Conservation (phyloP, 2,329 filamentous ascomycete genomes). For the Nemania bipapillata region DNA sequence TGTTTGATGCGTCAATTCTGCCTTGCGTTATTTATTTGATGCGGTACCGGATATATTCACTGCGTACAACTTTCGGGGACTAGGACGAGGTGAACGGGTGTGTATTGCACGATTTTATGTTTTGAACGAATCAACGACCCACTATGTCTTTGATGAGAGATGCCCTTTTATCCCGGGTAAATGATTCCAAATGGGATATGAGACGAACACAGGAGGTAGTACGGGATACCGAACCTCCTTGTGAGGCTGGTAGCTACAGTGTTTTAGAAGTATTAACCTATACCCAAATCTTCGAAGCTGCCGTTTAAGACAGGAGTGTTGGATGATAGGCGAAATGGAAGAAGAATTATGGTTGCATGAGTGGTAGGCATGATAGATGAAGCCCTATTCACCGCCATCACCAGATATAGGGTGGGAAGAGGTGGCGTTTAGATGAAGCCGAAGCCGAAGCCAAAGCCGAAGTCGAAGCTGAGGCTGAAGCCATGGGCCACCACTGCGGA, state of each 20-base stretch:
- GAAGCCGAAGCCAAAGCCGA: neutral
- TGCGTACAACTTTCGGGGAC: slow-evolving; percentile 6
- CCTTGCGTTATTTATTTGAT: slow-evolving; percentile 23
- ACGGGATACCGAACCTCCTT: neutral
- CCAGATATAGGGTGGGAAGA: neutral
- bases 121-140: slow-evolving; percentile 32
- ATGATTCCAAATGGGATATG: neutral
- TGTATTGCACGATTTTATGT: slow-evolving; percentile 29
- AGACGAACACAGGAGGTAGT: neutral
- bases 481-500: neutral
- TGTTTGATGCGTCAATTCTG: slow-evolving; percentile 25
- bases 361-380: neutral
- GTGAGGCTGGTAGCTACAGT: neutral
- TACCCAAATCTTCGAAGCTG: neutral
- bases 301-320: neutral
- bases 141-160: slow-evolving; percentile 10
- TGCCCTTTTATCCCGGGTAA: neutral
- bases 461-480: neutral
- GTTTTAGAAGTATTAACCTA: neutral
- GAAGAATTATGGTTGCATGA: neutral
- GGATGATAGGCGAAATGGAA: neutral
- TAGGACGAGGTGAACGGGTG: slow-evolving; percentile 17
- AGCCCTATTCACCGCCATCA: neutral
- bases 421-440: too few species aligned
- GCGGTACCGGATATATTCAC: slow-evolving; percentile 11